phyloP scores from a whole-genome alignment of 495 filamentous ascomycete genomes.

The Barbatosphaeria neglecta region DNA sequence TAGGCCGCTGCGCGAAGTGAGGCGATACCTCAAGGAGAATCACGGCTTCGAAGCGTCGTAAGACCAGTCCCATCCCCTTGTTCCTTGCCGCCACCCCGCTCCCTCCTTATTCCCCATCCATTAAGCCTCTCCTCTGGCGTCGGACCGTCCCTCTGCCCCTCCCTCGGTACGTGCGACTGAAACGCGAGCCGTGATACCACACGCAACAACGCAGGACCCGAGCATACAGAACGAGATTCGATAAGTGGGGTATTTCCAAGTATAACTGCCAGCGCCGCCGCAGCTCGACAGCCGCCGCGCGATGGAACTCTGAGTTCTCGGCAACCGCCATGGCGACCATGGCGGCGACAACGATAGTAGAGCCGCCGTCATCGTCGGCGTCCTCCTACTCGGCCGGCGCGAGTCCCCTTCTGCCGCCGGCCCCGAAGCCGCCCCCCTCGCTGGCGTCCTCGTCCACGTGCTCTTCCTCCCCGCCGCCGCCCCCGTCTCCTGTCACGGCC shows the following conservation, averaged over 20 bases:
- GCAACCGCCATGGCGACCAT: too few species aligned
- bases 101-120: too few species aligned
- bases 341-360: too few species aligned
- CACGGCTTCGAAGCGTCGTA: slow-evolving; percentile 36
- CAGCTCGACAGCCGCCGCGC: slow-evolving; percentile 2
- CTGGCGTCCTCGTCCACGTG: neutral
- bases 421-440: neutral
- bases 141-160: neutral
- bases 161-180: neutral
- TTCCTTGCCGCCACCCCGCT: too few species aligned
- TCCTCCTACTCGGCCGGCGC: neutral
- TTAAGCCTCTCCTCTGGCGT: neutral
- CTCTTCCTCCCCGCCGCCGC: neutral
- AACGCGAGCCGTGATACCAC: too few species aligned
- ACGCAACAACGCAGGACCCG: slow-evolving; percentile 17
- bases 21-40: slow-evolving; percentile 25
- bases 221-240: slow-evolving; percentile 32
- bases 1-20: slow-evolving; percentile 27
- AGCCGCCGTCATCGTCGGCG: too few species aligned
- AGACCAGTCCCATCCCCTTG: slow-evolving; percentile 6
- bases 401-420: neutral
- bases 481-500: neutral
- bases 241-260: slow-evolving; percentile 32
- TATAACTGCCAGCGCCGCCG: slow-evolving; percentile 26
- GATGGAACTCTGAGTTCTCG: neutral